Evolutionary conservation across 768 basidiomycete species (phyloP).

Genomic region (Fomitopsis serialis): DNA sequence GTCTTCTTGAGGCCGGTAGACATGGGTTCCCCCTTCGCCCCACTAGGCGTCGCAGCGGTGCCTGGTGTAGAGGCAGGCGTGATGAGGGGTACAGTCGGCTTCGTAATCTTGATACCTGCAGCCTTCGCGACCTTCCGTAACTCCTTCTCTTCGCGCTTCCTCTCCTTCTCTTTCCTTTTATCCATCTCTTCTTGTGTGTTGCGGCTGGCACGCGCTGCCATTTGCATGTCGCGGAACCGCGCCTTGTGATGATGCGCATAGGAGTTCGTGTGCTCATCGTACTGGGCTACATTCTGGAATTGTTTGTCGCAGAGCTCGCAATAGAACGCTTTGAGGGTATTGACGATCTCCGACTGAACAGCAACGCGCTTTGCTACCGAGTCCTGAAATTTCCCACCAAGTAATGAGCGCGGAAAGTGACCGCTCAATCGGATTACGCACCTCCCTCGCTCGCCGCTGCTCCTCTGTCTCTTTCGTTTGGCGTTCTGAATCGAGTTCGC

Average conservation of each 20-base stretch:
- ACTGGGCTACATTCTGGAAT: constrained; percentile 80
- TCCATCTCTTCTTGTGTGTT: constrained; percentile 64
- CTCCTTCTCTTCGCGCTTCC: constrained; percentile 81
- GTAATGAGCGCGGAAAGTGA: neutral
- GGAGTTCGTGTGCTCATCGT: constrained; percentile 87
- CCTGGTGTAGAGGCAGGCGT: constrained; percentile 10
- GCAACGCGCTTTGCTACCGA: constrained; percentile 59
- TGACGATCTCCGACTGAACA: constrained; percentile 61
- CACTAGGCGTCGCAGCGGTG: constrained; percentile 10
- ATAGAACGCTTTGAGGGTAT: constrained; percentile 70
- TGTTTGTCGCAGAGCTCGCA: constrained; percentile 84
- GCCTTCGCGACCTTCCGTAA: constrained; percentile 80
- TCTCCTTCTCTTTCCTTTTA: constrained; percentile 79
- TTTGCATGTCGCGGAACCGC: constrained; percentile 78
- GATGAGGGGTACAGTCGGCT: constrained; percentile 19
- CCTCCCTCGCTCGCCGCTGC: constrained; percentile 70
- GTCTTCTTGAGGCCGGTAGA: constrained; percentile 33
- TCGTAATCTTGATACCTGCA: constrained; percentile 64
- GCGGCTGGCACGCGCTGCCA: constrained; percentile 49
- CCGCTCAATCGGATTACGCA: constrained; percentile 21
- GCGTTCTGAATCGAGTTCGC: constrained; percentile 75
- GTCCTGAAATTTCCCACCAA: constrained; percentile 36
- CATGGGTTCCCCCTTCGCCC: constrained; percentile 8
- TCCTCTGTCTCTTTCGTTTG: constrained; percentile 77
- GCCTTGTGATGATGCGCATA: constrained; percentile 86